Evolutionary conservation across 2,329 filamentous ascomycete genomes (phyloP).

Genomic region (Stromatinia cepivora): DNA sequence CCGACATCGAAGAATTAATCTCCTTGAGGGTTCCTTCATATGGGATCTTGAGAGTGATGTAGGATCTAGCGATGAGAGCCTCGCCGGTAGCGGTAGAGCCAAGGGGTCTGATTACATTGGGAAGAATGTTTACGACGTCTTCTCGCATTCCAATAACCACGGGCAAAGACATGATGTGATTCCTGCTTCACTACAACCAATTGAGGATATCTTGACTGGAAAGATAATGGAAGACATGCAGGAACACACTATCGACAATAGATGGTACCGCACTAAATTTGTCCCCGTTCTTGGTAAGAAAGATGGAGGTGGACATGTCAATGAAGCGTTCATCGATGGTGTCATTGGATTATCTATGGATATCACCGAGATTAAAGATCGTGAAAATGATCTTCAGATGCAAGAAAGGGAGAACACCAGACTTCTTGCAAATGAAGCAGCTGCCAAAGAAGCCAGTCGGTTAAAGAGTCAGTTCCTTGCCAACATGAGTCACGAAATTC

Average conservation of each 20-base stretch:
- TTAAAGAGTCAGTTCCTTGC: conserved; percentile 79
- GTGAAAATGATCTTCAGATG: conserved; percentile 61
- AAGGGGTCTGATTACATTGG: conserved; percentile 49
- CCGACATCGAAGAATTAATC: conserved; percentile 58
- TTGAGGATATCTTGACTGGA: conserved; percentile 66
- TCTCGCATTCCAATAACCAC: conserved; percentile 44
- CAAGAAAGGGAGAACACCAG: conserved; percentile 69
- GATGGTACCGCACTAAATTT: conserved; percentile 72
- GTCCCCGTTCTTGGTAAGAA: conserved; percentile 63
- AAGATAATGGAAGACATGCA: conserved; percentile 59
- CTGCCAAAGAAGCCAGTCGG: conserved; percentile 76
- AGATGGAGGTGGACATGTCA: conserved; percentile 51
- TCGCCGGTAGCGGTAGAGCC: conserved; percentile 25
- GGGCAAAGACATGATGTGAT: conserved; percentile 33
- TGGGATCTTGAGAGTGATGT: conserved; percentile 46
- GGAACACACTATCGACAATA: conserved; percentile 54
- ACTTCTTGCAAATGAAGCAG: conserved; percentile 71
- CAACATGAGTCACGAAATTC: conserved; percentile 80
- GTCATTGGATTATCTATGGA: conserved; percentile 81
- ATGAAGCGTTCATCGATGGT: conserved; percentile 60
- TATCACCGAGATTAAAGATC: conserved; percentile 68
- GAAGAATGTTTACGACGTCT: conserved; percentile 63
- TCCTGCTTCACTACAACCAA: conserved; percentile 53
- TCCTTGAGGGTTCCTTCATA: conserved; percentile 68
- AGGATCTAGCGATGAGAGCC: conserved; percentile 43